A percentile compares a stretch with the other conserved stretches of the same genome.
Evolutionary conservation across 23 red algal species (phyloP).

Genomic region (Chondrus crispus): DNA sequence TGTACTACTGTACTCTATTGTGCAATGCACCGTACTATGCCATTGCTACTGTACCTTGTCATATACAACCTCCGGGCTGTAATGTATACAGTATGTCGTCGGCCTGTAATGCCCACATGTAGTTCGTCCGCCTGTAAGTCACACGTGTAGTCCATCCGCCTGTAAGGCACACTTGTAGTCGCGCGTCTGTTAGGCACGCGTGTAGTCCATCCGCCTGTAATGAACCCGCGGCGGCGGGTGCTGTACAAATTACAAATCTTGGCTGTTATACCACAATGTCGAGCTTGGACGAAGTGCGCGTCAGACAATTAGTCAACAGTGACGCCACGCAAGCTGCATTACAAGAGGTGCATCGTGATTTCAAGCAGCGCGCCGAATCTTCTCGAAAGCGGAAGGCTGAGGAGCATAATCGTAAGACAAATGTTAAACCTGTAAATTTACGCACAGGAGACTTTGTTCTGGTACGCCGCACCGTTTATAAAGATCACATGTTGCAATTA

Average conservation of each 20-base stretch:
- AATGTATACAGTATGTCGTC: no score
- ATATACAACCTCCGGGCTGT: no score
- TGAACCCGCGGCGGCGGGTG: no score
- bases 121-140: no score
- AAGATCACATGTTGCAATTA: not conserved
- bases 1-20: no score
- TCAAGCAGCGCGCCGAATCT: not conserved
- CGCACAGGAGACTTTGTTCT: not conserved
- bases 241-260: no score
- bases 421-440: not conserved
- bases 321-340: not conserved
- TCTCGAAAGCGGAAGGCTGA: not conserved
- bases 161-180: no score
- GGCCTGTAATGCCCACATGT: no score
- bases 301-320: not conserved
- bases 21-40: no score
- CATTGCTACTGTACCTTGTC: no score
- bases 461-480: not conserved
- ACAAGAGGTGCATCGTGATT: not conserved
- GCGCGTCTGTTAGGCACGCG: not conserved
- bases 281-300: not conserved
- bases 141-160: no score
- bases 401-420: not conserved
- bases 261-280: not conserved
- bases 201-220: no score